Percentiles rank a stretch among this genome's conserved stretches.
Evolutionary conservation across 768 basidiomycete genomes (phyloP).

Genomic region (Leccinum disarticulatum): DNA sequence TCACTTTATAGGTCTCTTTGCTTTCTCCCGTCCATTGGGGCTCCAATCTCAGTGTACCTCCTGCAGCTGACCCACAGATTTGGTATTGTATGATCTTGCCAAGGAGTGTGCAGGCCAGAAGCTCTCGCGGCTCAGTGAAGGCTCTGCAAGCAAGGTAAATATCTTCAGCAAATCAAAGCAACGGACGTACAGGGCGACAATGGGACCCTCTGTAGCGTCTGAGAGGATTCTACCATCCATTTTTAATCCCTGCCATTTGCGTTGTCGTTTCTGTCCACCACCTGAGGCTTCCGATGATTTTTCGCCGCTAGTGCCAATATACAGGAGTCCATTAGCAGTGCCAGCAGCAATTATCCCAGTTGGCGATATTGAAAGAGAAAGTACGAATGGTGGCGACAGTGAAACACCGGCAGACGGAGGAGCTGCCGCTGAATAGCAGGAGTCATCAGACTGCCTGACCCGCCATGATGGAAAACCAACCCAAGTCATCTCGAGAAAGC

Average conservation of each 20-base stretch:
- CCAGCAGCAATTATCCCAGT: constrained; percentile 66
- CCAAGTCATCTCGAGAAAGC: constrained; percentile 58
- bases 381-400: constrained; percentile 74
- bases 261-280: constrained; percentile 50
- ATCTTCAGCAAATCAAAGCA: not conserved
- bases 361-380: constrained; percentile 57
- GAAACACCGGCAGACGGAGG: constrained; percentile 48
- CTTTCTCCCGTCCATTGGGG: constrained; percentile 49
- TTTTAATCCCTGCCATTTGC: constrained; percentile 74
- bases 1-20: constrained; percentile 57
- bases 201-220: constrained; percentile 68
- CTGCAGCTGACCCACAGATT: constrained; percentile 39
- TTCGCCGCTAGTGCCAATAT: constrained; percentile 69
- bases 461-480: constrained; percentile 35
- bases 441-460: not conserved
- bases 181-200: constrained; percentile 62
- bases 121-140: constrained; percentile 45
- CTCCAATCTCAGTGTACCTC: constrained; percentile 41
- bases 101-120: constrained; percentile 61
- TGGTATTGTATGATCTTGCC: constrained; percentile 55
- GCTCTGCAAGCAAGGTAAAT: constrained; percentile 36
- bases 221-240: constrained; percentile 42
- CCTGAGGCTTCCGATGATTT: constrained; percentile 32
- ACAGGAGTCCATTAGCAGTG: constrained; percentile 74
- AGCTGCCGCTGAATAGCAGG: constrained; percentile 34